Conservation (phyloP, 805 yeast genomes). For the Trichomonascus vanleenenianus region DNA sequence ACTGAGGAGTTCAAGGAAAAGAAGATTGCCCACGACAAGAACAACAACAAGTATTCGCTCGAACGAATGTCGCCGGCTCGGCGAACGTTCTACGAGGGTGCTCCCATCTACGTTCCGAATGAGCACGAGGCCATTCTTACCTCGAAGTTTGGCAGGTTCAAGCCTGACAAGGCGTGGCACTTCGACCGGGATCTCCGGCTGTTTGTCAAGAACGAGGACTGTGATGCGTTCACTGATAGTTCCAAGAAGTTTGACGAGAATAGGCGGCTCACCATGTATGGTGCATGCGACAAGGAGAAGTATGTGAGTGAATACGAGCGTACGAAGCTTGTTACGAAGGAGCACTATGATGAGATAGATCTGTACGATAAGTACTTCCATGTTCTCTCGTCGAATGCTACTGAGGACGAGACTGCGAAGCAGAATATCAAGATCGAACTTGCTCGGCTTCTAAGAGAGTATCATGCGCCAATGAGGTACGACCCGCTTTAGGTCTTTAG, state of each 20-base stretch:
- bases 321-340: constrained; percentile 27
- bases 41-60: constrained; percentile 45
- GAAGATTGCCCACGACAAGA: constrained; percentile 39
- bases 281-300: constrained; percentile 29
- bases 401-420: background rate
- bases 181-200: constrained; percentile 47
- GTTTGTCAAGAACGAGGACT: constrained; percentile 37
- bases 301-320: constrained; percentile 28
- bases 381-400: background rate
- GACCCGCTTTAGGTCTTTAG: constrained; percentile 10
- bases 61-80: constrained; percentile 48
- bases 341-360: constrained; percentile 31
- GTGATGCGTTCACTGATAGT: constrained; percentile 14
- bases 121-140: constrained; percentile 29
- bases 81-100: constrained; percentile 54
- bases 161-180: constrained; percentile 30
- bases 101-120: constrained; percentile 38
- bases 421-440: constrained; percentile 4
- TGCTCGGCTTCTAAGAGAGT: constrained; percentile 4
- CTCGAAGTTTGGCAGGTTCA: constrained; percentile 26
- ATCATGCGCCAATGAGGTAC: constrained; percentile 7
- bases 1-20: constrained; percentile 9
- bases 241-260: constrained; percentile 23
- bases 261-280: constrained; percentile 23
- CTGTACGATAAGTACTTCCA: constrained; percentile 5